A percentile compares a stretch with the other conserved stretches of the same genome.
Evolutionary conservation across 371 early-diverging fungal genomes (phyloP).

Genomic region (Mortierella sp.): DNA sequence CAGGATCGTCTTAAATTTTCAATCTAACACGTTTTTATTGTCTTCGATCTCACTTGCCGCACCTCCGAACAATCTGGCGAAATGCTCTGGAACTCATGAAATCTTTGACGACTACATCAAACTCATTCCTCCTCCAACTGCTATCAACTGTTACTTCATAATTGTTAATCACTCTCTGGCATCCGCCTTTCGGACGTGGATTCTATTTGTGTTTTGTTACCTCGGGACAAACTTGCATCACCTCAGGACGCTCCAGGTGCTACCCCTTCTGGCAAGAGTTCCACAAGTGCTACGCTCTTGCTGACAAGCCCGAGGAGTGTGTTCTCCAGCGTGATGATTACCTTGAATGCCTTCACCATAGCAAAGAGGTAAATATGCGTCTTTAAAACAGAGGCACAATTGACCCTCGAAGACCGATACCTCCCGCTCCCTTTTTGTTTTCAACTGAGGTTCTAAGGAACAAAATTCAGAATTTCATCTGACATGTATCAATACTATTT

Average conservation of each 20-base stretch:
- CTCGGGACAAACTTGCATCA: background rate
- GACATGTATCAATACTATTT: background rate
- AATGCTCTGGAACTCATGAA: no score
- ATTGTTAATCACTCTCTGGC: background rate
- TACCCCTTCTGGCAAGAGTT: constrained; percentile 89
- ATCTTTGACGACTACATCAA: no score
- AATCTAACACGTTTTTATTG: no score
- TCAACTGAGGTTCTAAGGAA: no score
- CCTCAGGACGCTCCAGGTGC: constrained; percentile 82
- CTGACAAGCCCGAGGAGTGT: constrained; percentile 79
- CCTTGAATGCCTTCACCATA: constrained; percentile 85
- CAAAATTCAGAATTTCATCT: no score
- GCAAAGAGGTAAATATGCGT: constrained; percentile 83
- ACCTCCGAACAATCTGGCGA: no score
- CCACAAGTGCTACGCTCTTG: constrained; percentile 83
- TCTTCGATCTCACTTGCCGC: no score
- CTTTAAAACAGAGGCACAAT: no score
- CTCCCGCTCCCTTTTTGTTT: no score
- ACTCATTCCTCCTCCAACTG: no score
- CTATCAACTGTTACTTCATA: no score
- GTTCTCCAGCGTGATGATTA: constrained; percentile 81
- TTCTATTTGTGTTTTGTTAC: background rate
- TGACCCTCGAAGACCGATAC: no score
- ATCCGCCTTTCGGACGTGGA: background rate
- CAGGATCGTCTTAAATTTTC: background rate